Conservation (phyloP, 768 basidiomycete genomes). For the Candolleomyces aberdarensis region DNA sequence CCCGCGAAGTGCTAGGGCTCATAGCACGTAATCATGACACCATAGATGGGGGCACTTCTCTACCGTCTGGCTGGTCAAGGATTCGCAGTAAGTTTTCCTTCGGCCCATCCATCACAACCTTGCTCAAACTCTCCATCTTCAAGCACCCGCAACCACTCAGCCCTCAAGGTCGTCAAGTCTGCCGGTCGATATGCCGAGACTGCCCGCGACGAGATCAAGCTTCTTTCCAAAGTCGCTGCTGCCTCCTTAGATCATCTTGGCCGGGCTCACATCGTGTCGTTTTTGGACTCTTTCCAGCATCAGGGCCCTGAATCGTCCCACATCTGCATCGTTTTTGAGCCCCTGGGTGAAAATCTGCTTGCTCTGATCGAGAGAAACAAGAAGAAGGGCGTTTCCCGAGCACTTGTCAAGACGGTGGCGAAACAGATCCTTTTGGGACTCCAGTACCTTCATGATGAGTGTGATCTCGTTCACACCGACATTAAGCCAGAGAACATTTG, state of each 20-base stretch:
- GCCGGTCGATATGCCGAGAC: conserved; percentile 95
- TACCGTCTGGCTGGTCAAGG: conserved; percentile 89
- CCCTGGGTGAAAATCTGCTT: conserved; percentile 75
- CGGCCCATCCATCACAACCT: conserved; percentile 1
- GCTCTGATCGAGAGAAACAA: conserved; percentile 75
- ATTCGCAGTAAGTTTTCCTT: conserved; percentile 54
- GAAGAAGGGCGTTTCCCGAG: conserved; percentile 78
- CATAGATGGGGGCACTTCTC: conserved; percentile 92
- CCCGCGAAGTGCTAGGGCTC: conserved; percentile 9
- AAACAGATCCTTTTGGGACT: conserved; percentile 86
- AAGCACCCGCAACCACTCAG: conserved; percentile 76
- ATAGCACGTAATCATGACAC: conserved; percentile 23
- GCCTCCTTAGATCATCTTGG: conserved; percentile 78
- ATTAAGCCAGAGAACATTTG: conserved; percentile 96
- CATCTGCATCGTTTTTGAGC: conserved; percentile 90
- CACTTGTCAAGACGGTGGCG: conserved; percentile 81
- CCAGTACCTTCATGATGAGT: conserved; percentile 91
- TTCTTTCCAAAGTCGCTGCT: conserved; percentile 71
- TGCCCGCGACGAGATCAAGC: conserved; percentile 93
- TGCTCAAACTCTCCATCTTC: background rate
- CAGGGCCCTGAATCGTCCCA: conserved; percentile 68
- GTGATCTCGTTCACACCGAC: conserved; percentile 89
- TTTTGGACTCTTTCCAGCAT: conserved; percentile 88
- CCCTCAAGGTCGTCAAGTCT: conserved; percentile 94
- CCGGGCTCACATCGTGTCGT: conserved; percentile 77